Percentiles rank a stretch among this genome's conserved stretches.
Evolutionary conservation across 78 protist species (phyloP).

Genomic region (Dictyostelium citrinum): DNA sequence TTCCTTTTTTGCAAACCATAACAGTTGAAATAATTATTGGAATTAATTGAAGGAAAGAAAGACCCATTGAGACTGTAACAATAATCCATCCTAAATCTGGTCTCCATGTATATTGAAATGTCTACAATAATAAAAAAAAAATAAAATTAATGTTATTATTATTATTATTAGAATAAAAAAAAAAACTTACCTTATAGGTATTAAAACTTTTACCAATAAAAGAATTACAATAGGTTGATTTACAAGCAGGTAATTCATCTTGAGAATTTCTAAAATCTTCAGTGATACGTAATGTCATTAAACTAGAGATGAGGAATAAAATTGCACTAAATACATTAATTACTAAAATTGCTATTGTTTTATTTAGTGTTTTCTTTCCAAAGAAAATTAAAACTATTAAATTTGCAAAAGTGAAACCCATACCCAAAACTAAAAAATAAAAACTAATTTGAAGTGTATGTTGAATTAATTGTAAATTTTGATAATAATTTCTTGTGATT

Average conservation of each 20-base stretch:
- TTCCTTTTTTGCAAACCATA: not conserved
- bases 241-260: not conserved
- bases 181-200: not conserved
- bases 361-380: not conserved
- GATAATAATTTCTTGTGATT: not conserved
- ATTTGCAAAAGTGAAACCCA: not conserved
- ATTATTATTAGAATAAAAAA: too few relatives aligned
- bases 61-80: not conserved
- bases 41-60: not conserved
- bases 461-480: not conserved
- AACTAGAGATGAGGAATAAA: not conserved
- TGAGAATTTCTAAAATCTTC: not conserved
- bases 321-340: not conserved
- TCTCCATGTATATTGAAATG: not conserved
- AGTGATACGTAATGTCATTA: not conserved
- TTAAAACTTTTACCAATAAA: not conserved
- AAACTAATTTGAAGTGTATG: not conserved
- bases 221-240: not conserved
- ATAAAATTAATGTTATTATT: too few relatives aligned
- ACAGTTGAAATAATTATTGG: not conserved
- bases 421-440: not conserved
- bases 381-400: not conserved
- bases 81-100: conserved; percentile 1
- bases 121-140: not conserved
- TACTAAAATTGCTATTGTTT: not conserved